These are phyloP conservation scores for Serendipita indica DNA, from an alignment of 768 basidiomycete species.

Conservation along the genomic window DNA sequence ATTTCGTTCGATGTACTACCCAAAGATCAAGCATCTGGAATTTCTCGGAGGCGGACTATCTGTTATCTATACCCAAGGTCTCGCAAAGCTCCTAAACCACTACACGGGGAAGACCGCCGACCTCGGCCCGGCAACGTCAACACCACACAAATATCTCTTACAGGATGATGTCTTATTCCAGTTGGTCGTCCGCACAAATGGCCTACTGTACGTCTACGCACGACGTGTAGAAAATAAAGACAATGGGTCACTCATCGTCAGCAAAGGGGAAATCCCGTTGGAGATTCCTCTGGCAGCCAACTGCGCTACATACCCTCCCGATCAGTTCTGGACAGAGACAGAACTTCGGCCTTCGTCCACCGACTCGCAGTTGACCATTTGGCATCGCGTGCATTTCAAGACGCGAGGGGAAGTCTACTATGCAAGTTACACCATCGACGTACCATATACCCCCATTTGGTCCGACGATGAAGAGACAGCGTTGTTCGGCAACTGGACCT, in stretches of 20 bases:
- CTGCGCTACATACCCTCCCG: background rate
- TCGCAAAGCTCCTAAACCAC: background rate
- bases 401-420: background rate
- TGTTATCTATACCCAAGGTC: background rate
- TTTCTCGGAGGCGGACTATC: background rate
- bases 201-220: too few species aligned
- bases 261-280: too few species aligned
- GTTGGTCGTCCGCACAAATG: too few species aligned
- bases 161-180: too few species aligned
- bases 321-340: background rate
- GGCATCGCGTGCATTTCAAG: constrained; percentile 8
- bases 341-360: background rate
- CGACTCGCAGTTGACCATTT: background rate
- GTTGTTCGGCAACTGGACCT: background rate
- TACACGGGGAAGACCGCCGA: background rate
- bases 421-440: background rate
- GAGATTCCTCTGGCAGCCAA: background rate
- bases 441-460: background rate
- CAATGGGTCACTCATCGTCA: background rate
- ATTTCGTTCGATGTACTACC: background rate
- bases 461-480: background rate
- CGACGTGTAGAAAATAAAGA: background rate
- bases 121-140: background rate
- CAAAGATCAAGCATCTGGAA: background rate
- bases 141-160: too few species aligned